These are phyloP conservation scores for Combretum micranthum DNA, from an alignment of 345 rosid genomes.

Conservation along the genomic window DNA sequence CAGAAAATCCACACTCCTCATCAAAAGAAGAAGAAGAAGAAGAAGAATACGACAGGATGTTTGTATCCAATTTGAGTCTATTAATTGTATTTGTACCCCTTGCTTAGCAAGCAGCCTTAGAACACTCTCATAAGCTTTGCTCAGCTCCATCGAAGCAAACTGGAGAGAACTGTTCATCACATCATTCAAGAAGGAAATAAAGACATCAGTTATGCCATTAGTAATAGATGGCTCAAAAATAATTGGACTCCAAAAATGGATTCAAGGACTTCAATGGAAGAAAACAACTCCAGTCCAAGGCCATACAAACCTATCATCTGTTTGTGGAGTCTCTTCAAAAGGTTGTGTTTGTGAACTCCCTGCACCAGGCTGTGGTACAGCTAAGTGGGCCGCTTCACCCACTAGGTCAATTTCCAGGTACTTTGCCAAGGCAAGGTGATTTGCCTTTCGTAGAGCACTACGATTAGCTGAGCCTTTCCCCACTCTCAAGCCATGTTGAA, in stretches of 20 bases:
- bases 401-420: conserved; percentile 60
- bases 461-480: conserved; percentile 68
- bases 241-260: too few relatives aligned
- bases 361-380: too few relatives aligned
- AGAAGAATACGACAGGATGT: too few relatives aligned
- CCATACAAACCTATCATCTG: conserved; percentile 49
- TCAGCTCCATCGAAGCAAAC: conserved; percentile 68
- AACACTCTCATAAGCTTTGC: conserved; percentile 65
- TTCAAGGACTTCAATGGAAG: too few relatives aligned
- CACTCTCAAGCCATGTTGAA: conserved; percentile 82
- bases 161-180: conserved; percentile 53
- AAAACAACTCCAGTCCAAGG: conserved; percentile 78
- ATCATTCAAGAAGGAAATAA: conserved; percentile 38
- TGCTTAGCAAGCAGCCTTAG: conserved; percentile 70
- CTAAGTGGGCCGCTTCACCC: conserved; percentile 26
- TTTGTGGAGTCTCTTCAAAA: conserved; percentile 17
- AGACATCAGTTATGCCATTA: conserved; percentile 2
- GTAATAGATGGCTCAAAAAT: too few relatives aligned
- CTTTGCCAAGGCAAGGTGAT: conserved; percentile 65
- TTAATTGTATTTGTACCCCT: conserved; percentile 29
- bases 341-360: too few relatives aligned
- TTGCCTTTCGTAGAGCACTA: conserved; percentile 64
- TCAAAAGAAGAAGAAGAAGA: too few relatives aligned
- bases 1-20: too few relatives aligned
- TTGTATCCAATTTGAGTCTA: too few relatives aligned